Conservation (phyloP, 1,139 yeast genomes). For the Hanseniaspora gamundiae region DNA sequence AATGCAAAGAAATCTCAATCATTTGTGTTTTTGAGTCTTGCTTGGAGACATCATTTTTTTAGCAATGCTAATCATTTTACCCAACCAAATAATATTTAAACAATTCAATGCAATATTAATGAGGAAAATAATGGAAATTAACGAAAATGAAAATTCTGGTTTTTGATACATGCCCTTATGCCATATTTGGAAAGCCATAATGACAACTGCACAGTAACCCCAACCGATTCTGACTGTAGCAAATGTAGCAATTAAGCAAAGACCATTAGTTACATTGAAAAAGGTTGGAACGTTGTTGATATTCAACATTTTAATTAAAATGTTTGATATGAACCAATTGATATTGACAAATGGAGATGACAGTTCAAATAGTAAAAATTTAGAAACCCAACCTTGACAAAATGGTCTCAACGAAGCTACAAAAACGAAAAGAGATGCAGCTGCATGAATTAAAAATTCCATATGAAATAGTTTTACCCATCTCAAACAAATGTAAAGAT, state of each 20-base stretch:
- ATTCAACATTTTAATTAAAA: conserved; percentile 21
- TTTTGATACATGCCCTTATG: conserved; percentile 3
- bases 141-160: conserved; percentile 20
- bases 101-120: conserved; percentile 54
- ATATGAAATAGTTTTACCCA: conserved; percentile 59
- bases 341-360: conserved; percentile 91
- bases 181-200: conserved; percentile 18
- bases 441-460: conserved; percentile 76
- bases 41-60: conserved; percentile 31
- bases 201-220: conserved; percentile 66
- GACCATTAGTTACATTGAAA: conserved; percentile 56
- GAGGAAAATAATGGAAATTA: conserved; percentile 38
- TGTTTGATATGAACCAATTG: conserved; percentile 79
- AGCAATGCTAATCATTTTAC: conserved; percentile 74
- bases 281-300: conserved; percentile 22
- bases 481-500: conserved; percentile 49
- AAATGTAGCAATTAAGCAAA: conserved; percentile 56
- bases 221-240: conserved; percentile 71
- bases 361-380: conserved; percentile 74
- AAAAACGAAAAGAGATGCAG: conserved; percentile 42
- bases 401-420: conserved; percentile 51
- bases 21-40: conserved; percentile 13
- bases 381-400: conserved; percentile 72
- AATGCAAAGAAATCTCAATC: no score
- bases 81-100: conserved; percentile 55